Conservation (phyloP, 495 filamentous ascomycete genomes). For the Penicillium diatomitis region DNA sequence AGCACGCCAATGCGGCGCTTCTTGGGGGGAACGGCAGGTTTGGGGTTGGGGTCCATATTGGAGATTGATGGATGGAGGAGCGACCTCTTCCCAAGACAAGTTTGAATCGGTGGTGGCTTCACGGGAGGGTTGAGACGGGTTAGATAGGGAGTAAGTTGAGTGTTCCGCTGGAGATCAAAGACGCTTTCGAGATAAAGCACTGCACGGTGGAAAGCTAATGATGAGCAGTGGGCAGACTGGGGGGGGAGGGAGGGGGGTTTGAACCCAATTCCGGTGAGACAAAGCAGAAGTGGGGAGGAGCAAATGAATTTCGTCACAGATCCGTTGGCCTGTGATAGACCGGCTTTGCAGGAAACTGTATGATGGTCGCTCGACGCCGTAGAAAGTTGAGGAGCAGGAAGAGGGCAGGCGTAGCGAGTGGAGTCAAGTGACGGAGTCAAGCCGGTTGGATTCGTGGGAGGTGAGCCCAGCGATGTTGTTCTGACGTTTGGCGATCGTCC, state of each 20-base stretch:
- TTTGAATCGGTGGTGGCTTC: constrained; percentile 8
- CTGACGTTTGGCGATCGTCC: too few relatives aligned
- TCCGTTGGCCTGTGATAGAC: not conserved
- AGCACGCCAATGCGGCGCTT: constrained; percentile 87
- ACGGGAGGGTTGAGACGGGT: not conserved
- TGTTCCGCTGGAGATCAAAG: too few relatives aligned
- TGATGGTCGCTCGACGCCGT: not conserved
- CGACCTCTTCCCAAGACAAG: constrained; percentile 6
- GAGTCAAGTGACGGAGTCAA: too few relatives aligned
- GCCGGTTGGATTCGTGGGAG: too few relatives aligned
- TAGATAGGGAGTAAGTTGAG: too few relatives aligned
- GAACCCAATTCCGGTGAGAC: constrained; percentile 34
- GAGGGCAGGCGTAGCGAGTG: not conserved
- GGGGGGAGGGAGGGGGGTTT: constrained; percentile 9
- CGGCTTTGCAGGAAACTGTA: too few relatives aligned
- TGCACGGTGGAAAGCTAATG: constrained; percentile 8
- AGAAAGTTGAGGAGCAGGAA: not conserved
- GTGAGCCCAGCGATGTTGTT: too few relatives aligned
- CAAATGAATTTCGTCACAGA: constrained; percentile 26
- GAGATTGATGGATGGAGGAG: constrained; percentile 2
- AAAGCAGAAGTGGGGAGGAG: constrained; percentile 32
- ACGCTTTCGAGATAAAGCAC: not conserved
- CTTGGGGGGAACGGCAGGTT: constrained; percentile 32
- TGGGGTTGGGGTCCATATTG: constrained; percentile 27
- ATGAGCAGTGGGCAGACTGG: constrained; percentile 2